Percentiles rank a stretch among this genome's conserved stretches.
phyloP scores from a whole-genome alignment of 2,329 filamentous ascomycete genomes.

The Dactylonectria macrodidyma region DNA sequence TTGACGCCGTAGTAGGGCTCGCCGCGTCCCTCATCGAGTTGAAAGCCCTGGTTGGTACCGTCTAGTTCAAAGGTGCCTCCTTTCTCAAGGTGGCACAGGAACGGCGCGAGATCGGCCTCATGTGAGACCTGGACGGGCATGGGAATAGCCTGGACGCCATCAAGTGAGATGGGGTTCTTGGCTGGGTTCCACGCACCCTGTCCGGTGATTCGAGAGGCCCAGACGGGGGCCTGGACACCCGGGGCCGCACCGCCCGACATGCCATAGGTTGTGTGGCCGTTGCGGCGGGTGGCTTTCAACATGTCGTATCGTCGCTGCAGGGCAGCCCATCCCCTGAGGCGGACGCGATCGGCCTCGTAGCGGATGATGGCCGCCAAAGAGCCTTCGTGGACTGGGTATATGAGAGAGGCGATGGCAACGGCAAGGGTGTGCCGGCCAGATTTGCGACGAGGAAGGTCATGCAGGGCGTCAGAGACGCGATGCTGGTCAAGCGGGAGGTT shows the following conservation, averaged over 20 bases:
- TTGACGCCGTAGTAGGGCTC: conserved; percentile 55
- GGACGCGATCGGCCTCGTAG: conserved; percentile 55
- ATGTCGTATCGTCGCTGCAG: conserved; percentile 55
- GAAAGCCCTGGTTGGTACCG: conserved; percentile 43
- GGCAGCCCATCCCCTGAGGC: conserved; percentile 54
- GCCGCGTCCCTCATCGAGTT: conserved; percentile 53
- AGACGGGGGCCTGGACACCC: conserved; percentile 52
- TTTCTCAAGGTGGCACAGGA: conserved; percentile 51
- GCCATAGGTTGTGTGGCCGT: conserved; percentile 49
- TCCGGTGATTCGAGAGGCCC: conserved; percentile 51
- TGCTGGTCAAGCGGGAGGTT: conserved; percentile 50
- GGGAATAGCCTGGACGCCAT: conserved; percentile 51
- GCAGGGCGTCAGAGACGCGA: conserved; percentile 50
- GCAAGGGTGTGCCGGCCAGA: conserved; percentile 52
- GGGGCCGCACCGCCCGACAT: conserved; percentile 50
- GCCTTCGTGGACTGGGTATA: conserved; percentile 53
- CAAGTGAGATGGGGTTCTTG: conserved; percentile 50
- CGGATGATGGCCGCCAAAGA: conserved; percentile 56
- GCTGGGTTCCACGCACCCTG: conserved; percentile 54
- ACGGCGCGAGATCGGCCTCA: conserved; percentile 52
- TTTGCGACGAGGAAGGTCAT: conserved; percentile 54
- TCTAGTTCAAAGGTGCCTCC: conserved; percentile 50
- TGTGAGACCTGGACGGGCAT: conserved; percentile 53
- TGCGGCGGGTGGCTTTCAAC: conserved; percentile 50
- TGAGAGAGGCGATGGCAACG: conserved; percentile 48